Evolutionary conservation across 495 filamentous ascomycete genomes (phyloP).

Genomic region (Sabuloglossum arenarium): DNA sequence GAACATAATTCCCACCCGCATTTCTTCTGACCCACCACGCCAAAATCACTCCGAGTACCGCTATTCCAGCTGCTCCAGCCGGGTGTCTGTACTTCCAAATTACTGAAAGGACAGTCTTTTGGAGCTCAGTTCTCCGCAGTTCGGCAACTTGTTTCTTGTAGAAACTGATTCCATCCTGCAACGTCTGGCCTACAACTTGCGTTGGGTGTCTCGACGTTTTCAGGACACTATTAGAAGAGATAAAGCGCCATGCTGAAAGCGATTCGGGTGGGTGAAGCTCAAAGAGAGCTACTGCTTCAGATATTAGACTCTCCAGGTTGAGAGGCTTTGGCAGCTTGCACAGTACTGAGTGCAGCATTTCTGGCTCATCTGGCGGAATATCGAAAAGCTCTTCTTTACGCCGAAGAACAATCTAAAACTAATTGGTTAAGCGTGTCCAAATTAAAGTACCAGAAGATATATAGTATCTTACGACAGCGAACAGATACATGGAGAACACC

Average conservation of each 20-base stretch:
- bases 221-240: conserved; percentile 58
- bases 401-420: conserved; percentile 44
- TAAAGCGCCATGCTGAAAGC: conserved; percentile 46
- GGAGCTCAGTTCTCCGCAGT: conserved; percentile 38
- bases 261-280: conserved; percentile 47
- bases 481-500: conserved; percentile 73
- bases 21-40: conserved; percentile 14
- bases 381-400: conserved; percentile 65
- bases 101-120: conserved; percentile 26
- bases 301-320: conserved; percentile 62
- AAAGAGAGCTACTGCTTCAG: conserved; percentile 38
- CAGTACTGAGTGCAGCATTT: conserved; percentile 79
- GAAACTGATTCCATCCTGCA: conserved; percentile 36
- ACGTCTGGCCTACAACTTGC: conserved; percentile 21
- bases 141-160: conserved; percentile 52
- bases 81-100: conserved; percentile 40
- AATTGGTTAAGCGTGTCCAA: background rate
- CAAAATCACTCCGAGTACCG: conserved; percentile 38
- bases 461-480: conserved; percentile 32
- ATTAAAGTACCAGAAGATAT: background rate
- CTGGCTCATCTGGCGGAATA: conserved; percentile 64
- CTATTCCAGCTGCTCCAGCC: conserved; percentile 33
- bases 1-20: background rate
- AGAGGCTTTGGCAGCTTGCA: conserved; percentile 71
- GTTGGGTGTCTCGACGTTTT: conserved; percentile 46